Evolutionary conservation across 495 filamentous ascomycete genomes (phyloP), one percentile per base, ranked within the genome.

Genomic region (Neurospora sp.): DNA sequence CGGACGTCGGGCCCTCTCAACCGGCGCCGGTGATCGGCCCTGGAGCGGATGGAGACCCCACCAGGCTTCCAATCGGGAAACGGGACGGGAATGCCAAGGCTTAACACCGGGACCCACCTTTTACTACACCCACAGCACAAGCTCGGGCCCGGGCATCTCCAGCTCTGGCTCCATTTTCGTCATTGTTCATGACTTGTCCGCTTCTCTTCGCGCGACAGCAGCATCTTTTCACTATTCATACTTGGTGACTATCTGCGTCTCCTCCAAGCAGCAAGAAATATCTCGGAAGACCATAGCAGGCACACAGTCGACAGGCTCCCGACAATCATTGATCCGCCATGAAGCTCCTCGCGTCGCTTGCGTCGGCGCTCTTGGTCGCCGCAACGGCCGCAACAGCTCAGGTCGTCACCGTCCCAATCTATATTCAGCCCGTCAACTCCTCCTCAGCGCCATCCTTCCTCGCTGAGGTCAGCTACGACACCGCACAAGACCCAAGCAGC

Each of bases 381-480:
- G 75, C 77, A 14, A 70, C 80, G n/a, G 75, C 77, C 62, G 73
- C 71, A 49, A 49, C 37, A 38, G 62, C 70, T 46, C 72, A 75
- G 74, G 74, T 76, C 54, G 77, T 74, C 40, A 83, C 80, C 14
- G 79, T 80, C 10, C 70, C 84, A 5, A 79, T 87, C 77, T 86
- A 83, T 79, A 80, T 86, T 76, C 85, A 87, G 70, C 83, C 86
- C 72, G 74, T 84, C 72, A 74, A 78, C 9, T 27, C 77, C 16
- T 76, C 82, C 35, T 41, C 78, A 0, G 71, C 81, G 0, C 82
- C 83, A 6, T 75, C 76, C 10, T 80, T 83, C 44, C 84, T 89
- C 62, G 86, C 86, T 42, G 84, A 87, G 72, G 77, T 88, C 62
- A 78, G 78, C 69, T 85, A 85, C 82, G 82, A 85, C 74, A 76